phyloP scores from a whole-genome alignment of 176 grass and related monocot genomes.

The Oryza nivara region DNA sequence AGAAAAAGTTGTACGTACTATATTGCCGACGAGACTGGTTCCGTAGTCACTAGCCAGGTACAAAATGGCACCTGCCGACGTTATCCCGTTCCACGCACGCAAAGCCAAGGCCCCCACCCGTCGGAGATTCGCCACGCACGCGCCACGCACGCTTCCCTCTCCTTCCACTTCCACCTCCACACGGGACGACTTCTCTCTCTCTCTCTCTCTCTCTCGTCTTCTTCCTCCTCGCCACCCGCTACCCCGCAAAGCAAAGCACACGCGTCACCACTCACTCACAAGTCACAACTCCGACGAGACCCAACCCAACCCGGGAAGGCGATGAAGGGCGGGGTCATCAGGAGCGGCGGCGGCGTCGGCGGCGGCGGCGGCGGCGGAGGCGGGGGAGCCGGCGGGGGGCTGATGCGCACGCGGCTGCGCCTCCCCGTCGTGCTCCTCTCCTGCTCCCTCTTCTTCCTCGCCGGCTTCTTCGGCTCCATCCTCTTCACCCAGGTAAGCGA shows the following conservation, averaged over 20 bases:
- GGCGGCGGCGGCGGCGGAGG: background rate
- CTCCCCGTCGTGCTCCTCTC: constrained; percentile 74
- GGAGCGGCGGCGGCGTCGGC: background rate
- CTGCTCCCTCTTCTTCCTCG: constrained; percentile 90
- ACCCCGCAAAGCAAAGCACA: background rate
- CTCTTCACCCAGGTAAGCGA: constrained; percentile 64
- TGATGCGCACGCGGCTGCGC: constrained; percentile 64
- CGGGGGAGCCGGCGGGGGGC: constrained; percentile 35
- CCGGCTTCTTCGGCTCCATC: constrained; percentile 79
- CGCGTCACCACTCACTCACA: constrained; percentile 6
- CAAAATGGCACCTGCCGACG: too few relatives aligned
- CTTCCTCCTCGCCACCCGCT: constrained; percentile 16
- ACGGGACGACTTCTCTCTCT: background rate
- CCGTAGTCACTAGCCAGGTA: too few relatives aligned
- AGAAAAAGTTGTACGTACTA: too few relatives aligned
- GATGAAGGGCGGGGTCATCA: constrained; percentile 48
- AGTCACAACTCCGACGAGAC: background rate
- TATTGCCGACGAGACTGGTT: too few relatives aligned
- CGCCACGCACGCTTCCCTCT: too few relatives aligned
- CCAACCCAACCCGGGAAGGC: background rate
- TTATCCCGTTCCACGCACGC: too few relatives aligned
- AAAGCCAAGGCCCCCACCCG: too few relatives aligned
- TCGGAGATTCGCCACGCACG: too few relatives aligned
- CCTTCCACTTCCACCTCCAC: too few relatives aligned
- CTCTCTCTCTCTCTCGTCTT: too few relatives aligned